phyloP scores from a whole-genome alignment of 768 basidiomycete genomes.

The Lactarius akahatsu region DNA sequence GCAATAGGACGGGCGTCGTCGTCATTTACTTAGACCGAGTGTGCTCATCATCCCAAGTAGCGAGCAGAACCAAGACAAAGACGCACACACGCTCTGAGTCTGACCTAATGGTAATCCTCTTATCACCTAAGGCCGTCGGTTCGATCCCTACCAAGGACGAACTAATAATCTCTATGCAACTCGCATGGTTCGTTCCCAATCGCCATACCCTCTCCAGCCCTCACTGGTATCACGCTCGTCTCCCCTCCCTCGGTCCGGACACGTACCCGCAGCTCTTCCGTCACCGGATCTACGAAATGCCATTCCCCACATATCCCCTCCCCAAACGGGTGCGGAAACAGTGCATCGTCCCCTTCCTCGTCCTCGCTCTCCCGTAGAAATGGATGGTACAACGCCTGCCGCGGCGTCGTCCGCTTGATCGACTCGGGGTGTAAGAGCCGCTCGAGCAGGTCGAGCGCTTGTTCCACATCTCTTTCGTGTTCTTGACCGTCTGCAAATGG shows the following conservation, averaged over 20 bases:
- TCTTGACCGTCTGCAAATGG: constrained; percentile 38
- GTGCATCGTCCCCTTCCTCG: constrained; percentile 67
- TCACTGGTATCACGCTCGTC: constrained; percentile 29
- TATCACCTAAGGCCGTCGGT: neutral
- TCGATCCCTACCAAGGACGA: neutral
- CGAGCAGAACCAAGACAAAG: neutral
- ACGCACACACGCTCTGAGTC: neutral
- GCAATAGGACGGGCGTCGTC: constrained; percentile 15
- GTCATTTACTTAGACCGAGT: constrained; percentile 15
- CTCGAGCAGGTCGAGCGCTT: constrained; percentile 75
- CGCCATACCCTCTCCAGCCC: constrained; percentile 37
- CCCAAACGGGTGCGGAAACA: constrained; percentile 67
- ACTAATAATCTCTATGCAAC: constrained; percentile 31
- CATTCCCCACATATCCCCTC: constrained; percentile 62
- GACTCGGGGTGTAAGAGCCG: constrained; percentile 74
- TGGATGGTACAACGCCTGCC: constrained; percentile 70
- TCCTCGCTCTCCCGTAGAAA: constrained; percentile 59
- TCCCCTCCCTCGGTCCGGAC: constrained; percentile 36
- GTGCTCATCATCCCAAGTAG: neutral
- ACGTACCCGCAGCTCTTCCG: constrained; percentile 53
- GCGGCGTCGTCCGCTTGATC: constrained; percentile 73
- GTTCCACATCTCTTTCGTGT: constrained; percentile 56
- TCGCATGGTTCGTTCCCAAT: constrained; percentile 39
- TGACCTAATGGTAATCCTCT: neutral
- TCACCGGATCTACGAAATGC: constrained; percentile 62